Conservation (phyloP, 192 early-diverging fungal species). For the Pilaira anomala region DNA sequence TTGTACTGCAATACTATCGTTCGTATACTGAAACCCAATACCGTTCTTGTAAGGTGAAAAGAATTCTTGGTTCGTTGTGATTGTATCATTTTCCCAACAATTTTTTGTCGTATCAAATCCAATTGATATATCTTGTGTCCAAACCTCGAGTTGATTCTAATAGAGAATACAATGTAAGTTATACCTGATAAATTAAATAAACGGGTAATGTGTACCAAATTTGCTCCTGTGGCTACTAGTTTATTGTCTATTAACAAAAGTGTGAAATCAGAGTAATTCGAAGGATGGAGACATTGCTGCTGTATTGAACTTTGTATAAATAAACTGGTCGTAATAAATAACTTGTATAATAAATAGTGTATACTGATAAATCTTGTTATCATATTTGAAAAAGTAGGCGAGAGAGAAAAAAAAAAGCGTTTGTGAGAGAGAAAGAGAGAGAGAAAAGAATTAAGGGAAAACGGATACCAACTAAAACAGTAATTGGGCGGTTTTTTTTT, state of each 20-base stretch:
- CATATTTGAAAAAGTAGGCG: too few species aligned
- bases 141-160: constrained; percentile 1
- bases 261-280: constrained; percentile 16
- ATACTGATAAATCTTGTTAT: too few species aligned
- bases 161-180: too few species aligned
- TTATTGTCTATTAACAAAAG: neutral
- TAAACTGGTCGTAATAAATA: neutral
- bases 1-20: constrained; percentile 3
- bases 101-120: constrained; percentile 4
- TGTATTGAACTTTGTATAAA: constrained; percentile 1
- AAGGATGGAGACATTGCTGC: constrained; percentile 2
- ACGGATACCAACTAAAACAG: too few species aligned
- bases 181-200: neutral
- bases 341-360: too few species aligned
- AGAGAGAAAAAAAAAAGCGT: too few species aligned
- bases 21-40: constrained; percentile 4
- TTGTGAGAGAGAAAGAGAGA: too few species aligned
- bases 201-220: constrained; percentile 1
- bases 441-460: too few species aligned
- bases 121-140: neutral
- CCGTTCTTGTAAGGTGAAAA: constrained; percentile 13
- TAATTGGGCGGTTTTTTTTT: too few species aligned
- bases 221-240: constrained; percentile 15
- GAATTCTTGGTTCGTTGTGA: neutral
- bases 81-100: neutral